A percentile compares a stretch with the other conserved stretches of the same genome.
phyloP scores from a whole-genome alignment of 2,329 filamentous ascomycete species.

The Botrytis sinoallii region DNA sequence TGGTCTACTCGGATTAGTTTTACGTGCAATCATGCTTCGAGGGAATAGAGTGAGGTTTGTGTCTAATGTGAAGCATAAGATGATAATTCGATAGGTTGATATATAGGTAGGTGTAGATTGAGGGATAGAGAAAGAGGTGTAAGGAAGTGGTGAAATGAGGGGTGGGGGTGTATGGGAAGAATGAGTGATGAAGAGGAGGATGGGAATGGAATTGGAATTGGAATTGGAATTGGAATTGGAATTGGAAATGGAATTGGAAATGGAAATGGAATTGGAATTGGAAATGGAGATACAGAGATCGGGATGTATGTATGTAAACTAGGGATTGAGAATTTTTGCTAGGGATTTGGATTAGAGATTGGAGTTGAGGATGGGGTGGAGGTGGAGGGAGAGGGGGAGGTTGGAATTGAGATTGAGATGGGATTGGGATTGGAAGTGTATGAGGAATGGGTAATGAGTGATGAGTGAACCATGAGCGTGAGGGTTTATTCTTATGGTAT shows the following conservation, averaged over 20 bases:
- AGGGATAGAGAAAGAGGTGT: neutral
- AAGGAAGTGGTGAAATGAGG: neutral
- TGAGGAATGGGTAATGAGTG: too few species aligned
- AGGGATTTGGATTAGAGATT: too few species aligned
- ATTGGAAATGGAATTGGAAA: neutral
- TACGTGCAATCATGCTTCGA: neutral
- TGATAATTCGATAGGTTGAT: neutral
- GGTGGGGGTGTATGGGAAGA: neutral
- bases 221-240: neutral
- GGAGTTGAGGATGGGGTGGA: too few species aligned
- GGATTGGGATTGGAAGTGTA: too few species aligned
- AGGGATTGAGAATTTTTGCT: too few species aligned
- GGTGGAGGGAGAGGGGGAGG: too few species aligned
- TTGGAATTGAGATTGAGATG: too few species aligned
- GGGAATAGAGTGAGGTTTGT: neutral
- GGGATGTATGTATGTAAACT: fast-evolving
- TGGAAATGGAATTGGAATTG: too few species aligned
- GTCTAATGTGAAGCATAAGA: neutral
- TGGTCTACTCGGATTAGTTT: neutral
- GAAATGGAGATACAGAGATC: neutral
- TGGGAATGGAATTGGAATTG: too few species aligned
- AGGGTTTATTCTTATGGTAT: too few species aligned
- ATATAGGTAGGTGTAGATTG: neutral
- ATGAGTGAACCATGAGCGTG: too few species aligned
- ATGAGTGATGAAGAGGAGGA: neutral